Base-by-base conservation (phyloP, 345 rosid species). In the Gossypium sturtianum region DNA sequence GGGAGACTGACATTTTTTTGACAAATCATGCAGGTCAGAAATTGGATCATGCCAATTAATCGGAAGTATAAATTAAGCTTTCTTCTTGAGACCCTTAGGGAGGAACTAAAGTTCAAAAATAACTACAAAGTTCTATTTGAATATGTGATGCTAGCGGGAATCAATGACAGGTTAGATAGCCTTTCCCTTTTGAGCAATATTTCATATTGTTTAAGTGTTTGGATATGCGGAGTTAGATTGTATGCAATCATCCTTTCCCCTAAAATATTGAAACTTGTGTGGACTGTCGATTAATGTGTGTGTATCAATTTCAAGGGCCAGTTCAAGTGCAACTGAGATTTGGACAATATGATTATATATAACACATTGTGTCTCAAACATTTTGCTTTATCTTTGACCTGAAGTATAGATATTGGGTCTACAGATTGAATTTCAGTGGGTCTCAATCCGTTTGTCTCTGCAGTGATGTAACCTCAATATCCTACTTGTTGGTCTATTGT, bases 1-100 rank as follows among this genome's bases (percentile, higher is more conserved):
- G 34, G 25, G 66, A 44, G n/a, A 59, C 25, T 78, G 71, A 71
- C 38, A 16, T 19, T 67, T 60, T 76, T 57, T n/a, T 19, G n/a
- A 52, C 19, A 43, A 76, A 63, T 60, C 17, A 19, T 80, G 86
- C 86, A 94, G 97, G 91, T 94, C 56, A 87, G 98, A 83, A 92
- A 89, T 76, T 94, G 97, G 97, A 88, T 94, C 20, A 91, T 92
- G 98, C 97, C 97, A 38, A 92, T 92, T 80, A 92, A 91, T 74
- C 84, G 97, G 74, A 94, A 94, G 75, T 88, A 89, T 74, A 89
- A 89, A 74, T 44, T 94, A 74, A 67, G 80, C n/a, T 38, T 92
- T 84, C 98, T 94, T 83, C 93, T 92, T 74, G 86, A 85, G 76
- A 87, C 94, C 47, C 95, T 94, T 25, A 80, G 93, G 43, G 89